Percentiles rank a stretch among this genome's conserved stretches.
These are phyloP conservation scores for Kregervanrija pseudodelftensis DNA, from an alignment of 805 yeast genomes.

Conservation along the genomic window DNA sequence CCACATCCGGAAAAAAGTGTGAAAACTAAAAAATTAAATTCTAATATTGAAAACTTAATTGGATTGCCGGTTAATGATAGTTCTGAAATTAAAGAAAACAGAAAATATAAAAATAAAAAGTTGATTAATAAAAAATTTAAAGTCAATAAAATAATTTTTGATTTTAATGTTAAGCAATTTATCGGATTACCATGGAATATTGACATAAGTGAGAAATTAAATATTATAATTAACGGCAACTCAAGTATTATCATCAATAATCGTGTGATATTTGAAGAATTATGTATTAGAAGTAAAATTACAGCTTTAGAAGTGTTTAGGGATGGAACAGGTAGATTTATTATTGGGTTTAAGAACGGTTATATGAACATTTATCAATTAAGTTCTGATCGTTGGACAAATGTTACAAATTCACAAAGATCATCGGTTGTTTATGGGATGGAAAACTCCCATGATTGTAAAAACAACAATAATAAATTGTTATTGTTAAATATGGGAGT, in stretches of 20 bases:
- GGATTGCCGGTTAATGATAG: neutral
- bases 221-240: conserved; percentile 7
- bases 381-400: conserved; percentile 7
- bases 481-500: conserved; percentile 17
- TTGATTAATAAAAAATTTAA: neutral
- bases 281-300: conserved; percentile 32
- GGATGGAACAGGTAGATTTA: conserved; percentile 24
- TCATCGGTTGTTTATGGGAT: conserved; percentile 6
- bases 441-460: neutral
- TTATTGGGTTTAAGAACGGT: conserved; percentile 53
- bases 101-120: neutral
- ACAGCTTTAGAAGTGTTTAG: conserved; percentile 36
- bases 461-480: neutral
- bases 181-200: conserved; percentile 31
- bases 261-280: conserved; percentile 31
- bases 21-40: conserved; percentile 9
- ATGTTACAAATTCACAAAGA: conserved; percentile 38
- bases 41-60: neutral
- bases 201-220: conserved; percentile 3
- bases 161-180: conserved; percentile 40
- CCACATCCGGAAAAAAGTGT: conserved; percentile 55
- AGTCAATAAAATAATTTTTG: conserved; percentile 17
- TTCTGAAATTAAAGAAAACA: neutral
- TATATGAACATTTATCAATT: conserved; percentile 38
- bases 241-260: conserved; percentile 31